A percentile compares a stretch with the other conserved stretches of the same genome.
Evolutionary conservation across 2,329 filamentous ascomycete genomes (phyloP).

Genomic region (Fusarium mundagurra): DNA sequence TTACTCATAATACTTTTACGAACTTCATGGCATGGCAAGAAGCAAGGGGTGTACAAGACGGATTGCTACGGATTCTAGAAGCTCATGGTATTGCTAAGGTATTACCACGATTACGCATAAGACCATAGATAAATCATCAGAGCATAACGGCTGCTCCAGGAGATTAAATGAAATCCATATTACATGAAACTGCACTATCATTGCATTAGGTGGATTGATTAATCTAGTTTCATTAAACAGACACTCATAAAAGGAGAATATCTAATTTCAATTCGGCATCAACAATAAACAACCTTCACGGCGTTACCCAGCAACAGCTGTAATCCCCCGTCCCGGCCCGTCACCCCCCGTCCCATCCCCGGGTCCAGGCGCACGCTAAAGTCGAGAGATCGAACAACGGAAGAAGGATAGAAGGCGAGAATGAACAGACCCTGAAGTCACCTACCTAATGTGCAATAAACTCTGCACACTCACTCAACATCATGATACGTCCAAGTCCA

Average conservation of each 20-base stretch:
- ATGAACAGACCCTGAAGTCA: conserved; percentile 14
- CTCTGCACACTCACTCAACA: neutral
- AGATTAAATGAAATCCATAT: neutral
- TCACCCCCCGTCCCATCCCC: conserved; percentile 18
- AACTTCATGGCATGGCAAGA: conserved; percentile 20
- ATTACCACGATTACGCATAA: neutral
- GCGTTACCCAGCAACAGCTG: conserved; percentile 13
- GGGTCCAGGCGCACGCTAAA: conserved; percentile 19
- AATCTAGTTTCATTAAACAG: neutral
- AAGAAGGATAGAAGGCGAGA: conserved; percentile 1
- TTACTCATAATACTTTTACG: conserved; percentile 13
- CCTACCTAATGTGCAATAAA: neutral
- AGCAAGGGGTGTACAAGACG: conserved; percentile 3
- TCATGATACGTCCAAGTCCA: neutral
- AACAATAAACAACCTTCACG: conserved; percentile 18
- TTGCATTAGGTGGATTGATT: conserved; percentile 1
- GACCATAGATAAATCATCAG: conserved; percentile 1
- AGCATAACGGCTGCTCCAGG: conserved; percentile 1
- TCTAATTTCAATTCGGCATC: conserved; percentile 15
- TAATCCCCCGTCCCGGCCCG: conserved; percentile 19
- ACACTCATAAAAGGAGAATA: neutral
- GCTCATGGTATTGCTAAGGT: neutral
- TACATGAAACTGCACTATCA: conserved; percentile 3
- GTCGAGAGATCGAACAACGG: conserved; percentile 5
- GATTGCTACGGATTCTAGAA: conserved; percentile 27